Base-by-base conservation (phyloP, 495 filamentous ascomycete species). In the Xylaria flabelliformis region DNA sequence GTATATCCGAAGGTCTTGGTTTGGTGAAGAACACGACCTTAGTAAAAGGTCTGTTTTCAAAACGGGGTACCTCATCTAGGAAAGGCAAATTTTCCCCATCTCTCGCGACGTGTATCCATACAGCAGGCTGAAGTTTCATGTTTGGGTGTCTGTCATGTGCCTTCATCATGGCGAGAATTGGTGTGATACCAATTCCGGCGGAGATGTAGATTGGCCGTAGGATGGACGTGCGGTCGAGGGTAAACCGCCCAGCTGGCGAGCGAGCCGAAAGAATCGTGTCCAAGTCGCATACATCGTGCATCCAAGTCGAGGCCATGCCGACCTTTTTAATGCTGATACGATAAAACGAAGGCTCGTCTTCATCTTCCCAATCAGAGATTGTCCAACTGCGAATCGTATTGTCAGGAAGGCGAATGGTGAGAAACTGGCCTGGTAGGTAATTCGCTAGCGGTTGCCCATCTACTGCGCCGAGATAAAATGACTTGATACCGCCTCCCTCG, bases 111-210 rank as follows among this genome's bases (percentile, higher is more conserved):
- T 72, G 50, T 32, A 72, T 66, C 70, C 70, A 72, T 19, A 72
- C 42, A 19, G 70, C 48, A 7, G 61, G 68, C 3, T 32, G 24
- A 7, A 8, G 15, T 26, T 46, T 53, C 61, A 72, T 34, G 36
- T 66, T 66, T 5, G 61, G 36, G 62, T 64, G 70, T 1, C 7
- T 44, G 36, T 59, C 70, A 29, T 72, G 70, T 21, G 50, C 63
- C 64, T 68, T 62, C 63, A 68, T 67, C 70, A 68, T 67, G 41
- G 70, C 55, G 41, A 72, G 64, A 32, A 72, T 68, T 5, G 70
- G 70, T n/a, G 64, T 72, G 34, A 72, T 72, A 42, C 70, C 70
- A 15, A 72, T 68, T 0, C 64, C 64, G 4, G 70, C 70, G 0
- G 70, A 72, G 51, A 67, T 26, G 10, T 72, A 72, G 12, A 72